Evolutionary conservation across 140 eudicot species (phyloP).

Genomic region (Cichorium intybus): DNA sequence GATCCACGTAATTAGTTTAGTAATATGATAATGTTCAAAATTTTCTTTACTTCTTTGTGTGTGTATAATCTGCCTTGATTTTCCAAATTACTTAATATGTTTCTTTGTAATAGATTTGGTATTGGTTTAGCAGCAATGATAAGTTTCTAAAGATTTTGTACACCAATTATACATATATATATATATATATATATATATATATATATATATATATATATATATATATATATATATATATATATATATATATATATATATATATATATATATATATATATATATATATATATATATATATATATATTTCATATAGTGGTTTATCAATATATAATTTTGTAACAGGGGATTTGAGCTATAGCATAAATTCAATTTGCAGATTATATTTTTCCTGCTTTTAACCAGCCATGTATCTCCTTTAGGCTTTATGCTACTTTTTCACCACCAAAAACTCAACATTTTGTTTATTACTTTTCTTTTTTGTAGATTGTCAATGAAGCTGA

Average conservation of each 20-base stretch:
- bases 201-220: too few relatives aligned
- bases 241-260: too few relatives aligned
- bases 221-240: too few relatives aligned
- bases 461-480: conserved; percentile 15
- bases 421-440: neutral
- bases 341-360: conserved; percentile 95
- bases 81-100: too few relatives aligned
- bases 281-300: too few relatives aligned
- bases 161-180: neutral
- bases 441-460: neutral
- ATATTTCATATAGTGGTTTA: neutral
- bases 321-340: neutral
- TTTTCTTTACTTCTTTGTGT: neutral
- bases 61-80: too few relatives aligned
- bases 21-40: neutral
- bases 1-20: neutral
- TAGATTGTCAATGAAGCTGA: conserved; percentile 99
- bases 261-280: too few relatives aligned
- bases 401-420: conserved; percentile 46
- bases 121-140: too few relatives aligned
- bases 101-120: too few relatives aligned
- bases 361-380: conserved; percentile 98
- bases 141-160: conserved; percentile 2
- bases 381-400: conserved; percentile 96
- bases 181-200: too few relatives aligned